Base-by-base conservation (phyloP, 1,284 basidiomycete genomes). In the Rhodotorula sp. region DNA sequence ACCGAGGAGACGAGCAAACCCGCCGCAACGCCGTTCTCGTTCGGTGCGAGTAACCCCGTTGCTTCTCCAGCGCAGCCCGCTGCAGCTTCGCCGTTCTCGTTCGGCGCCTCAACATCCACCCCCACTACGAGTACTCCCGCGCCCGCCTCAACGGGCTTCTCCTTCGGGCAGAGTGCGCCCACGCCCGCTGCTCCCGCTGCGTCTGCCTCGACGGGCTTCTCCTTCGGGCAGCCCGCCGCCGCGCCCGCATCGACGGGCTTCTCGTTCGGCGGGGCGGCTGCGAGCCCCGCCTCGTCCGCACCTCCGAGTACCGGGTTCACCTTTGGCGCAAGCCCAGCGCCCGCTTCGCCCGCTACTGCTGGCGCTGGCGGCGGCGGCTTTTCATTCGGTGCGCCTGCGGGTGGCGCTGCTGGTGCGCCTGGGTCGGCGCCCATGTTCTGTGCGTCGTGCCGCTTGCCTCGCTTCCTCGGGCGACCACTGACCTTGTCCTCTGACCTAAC, bases 391-490 rank as follows among this genome's bases (percentile, higher is more conserved):
- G 59, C 59, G 4, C 44, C 59, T 12, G 37, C 57, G 9, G 57
- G 41, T 3, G 39, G 39, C 39, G 39, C 39, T 41, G 39, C 39
- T 44, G 59, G 32, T 6, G 22, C 44, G 44, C 32, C 59, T 5
- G 59, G 32, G 5, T 22, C 32, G 44, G 29, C 51, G 61, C 37
- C 46, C 19, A 50, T 55, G 39, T 63, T 63, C 39, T 46, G 61
- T 63, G 25, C 53, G 53, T 55, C 27, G 9, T 3, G 15, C 3
- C 13, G 1, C 8, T 36, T 13, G 25, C n/a, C 25, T 12, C 15
- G 10, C 10, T 22, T n/a, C n/a, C 17, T 27, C 29, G 21, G 17
- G 13, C n/a, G 13, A 17, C n/a, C n/a, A 13, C 50, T 51, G 50
- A 51, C 50, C 12, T 17, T 13, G 25, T 22, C 48, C 12, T 19